Percentiles rank a stretch among this genome's conserved stretches.
phyloP scores from a whole-genome alignment of 306 rosid genomes.

The Pterocarpus santalinus region DNA sequence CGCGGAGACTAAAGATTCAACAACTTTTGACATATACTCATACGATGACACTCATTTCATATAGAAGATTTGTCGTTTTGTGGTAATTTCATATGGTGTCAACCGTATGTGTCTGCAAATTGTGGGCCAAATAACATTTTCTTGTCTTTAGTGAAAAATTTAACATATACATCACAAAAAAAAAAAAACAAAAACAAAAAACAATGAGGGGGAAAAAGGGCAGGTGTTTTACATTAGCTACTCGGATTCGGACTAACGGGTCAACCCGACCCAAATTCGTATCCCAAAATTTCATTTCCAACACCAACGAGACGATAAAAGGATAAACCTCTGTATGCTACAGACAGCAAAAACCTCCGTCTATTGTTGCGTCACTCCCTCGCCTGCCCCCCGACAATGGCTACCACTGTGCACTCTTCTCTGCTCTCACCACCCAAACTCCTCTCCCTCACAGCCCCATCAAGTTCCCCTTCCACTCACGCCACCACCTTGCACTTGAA shows the following conservation, averaged over 20 bases:
- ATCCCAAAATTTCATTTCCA: not conserved
- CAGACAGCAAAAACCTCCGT: constrained; percentile 1
- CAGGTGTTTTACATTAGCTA: no score
- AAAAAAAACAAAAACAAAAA: no score
- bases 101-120: no score
- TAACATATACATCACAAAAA: no score
- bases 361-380: not conserved
- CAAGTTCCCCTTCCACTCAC: constrained; percentile 46
- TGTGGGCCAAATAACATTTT: no score
- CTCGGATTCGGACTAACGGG: not conserved
- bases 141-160: no score
- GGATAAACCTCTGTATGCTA: constrained; percentile 39
- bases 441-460: constrained; percentile 49
- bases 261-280: not conserved
- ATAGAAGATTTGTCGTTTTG: no score
- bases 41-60: no score
- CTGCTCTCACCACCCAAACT: constrained; percentile 59
- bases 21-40: no score
- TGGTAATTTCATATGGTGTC: no score
- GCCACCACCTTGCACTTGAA: constrained; percentile 44
- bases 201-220: no score
- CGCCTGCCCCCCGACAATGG: constrained; percentile 54
- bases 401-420: constrained; percentile 73
- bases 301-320: constrained; percentile 40
- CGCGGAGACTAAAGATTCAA: no score